Percentiles rank a stretch among this genome's conserved stretches.
These are phyloP conservation scores for Podochytrium sp. DNA, from an alignment of 192 early-diverging fungal genomes.

Conservation along the genomic window DNA sequence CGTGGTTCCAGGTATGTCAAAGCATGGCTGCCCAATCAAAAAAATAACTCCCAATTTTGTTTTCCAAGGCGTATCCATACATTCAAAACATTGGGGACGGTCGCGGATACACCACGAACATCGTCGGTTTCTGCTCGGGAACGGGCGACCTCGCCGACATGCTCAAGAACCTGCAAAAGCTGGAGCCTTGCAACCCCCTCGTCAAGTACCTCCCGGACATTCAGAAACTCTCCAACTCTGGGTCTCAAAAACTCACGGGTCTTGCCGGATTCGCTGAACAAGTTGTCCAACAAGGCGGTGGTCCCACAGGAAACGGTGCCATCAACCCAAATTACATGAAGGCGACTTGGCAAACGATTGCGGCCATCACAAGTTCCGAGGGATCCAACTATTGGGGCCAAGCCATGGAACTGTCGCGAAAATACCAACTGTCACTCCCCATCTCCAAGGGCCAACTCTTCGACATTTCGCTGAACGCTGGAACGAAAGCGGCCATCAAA, in stretches of 20 bases:
- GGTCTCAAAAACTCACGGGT: neutral
- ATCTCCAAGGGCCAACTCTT: slow-evolving; percentile 21
- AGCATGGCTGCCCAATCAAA: no score
- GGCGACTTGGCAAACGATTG: slow-evolving; percentile 23
- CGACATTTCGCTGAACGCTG: slow-evolving; percentile 19
- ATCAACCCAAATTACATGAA: slow-evolving; percentile 19
- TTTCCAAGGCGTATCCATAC: slow-evolving; percentile 9
- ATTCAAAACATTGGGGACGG: slow-evolving; percentile 25
- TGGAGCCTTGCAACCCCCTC: neutral
- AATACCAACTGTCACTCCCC: slow-evolving; percentile 8
- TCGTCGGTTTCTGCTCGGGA: slow-evolving; percentile 19
- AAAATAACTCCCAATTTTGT: no score
- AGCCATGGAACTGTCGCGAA: slow-evolving; percentile 6
- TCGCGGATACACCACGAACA: slow-evolving; percentile 14
- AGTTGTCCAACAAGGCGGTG: slow-evolving; percentile 4
- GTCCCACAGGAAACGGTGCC: neutral
- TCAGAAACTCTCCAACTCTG: neutral
- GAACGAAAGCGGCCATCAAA: neutral
- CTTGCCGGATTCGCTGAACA: neutral
- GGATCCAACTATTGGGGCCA: slow-evolving; percentile 20
- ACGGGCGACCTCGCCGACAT: slow-evolving; percentile 6
- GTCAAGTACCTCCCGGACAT: slow-evolving; percentile 16
- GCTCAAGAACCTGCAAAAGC: slow-evolving; percentile 7
- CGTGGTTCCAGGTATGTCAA: neutral
- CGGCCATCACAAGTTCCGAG: no score